phyloP scores from a whole-genome alignment of 352 stramenopile genomes.

The Blastocystis sp. region DNA sequence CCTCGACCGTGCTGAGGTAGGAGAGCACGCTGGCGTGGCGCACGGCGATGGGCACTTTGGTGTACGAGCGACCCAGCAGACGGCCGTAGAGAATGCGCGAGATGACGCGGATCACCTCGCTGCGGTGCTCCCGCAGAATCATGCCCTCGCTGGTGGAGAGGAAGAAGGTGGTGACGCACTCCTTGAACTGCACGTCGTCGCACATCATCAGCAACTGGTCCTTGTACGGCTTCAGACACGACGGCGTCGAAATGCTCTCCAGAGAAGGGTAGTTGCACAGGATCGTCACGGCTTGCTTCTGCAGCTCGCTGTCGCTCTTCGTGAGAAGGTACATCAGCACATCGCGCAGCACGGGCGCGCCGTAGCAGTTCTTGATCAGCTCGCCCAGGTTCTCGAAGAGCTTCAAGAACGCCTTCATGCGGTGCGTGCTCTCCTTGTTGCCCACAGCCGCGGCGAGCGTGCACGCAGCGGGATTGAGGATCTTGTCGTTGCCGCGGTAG shows the following conservation, averaged over 20 bases:
- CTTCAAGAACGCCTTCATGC: constrained; percentile 10
- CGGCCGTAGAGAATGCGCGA: constrained; percentile 44
- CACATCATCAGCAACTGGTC: constrained; percentile 37
- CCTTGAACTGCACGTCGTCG: constrained; percentile 28
- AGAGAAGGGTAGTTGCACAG: neutral
- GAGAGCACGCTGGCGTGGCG: neutral
- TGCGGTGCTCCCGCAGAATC: constrained; percentile 34
- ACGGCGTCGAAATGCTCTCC: neutral
- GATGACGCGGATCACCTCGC: constrained; percentile 17
- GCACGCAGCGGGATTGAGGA: neutral
- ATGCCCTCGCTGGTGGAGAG: constrained; percentile 30
- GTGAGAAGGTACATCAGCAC: constrained; percentile 1
- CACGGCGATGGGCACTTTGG: neutral
- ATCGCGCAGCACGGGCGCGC: neutral
- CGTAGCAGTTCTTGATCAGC: constrained; percentile 1
- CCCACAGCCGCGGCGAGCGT: neutral
- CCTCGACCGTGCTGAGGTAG: constrained; percentile 12
- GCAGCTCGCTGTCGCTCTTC: constrained; percentile 31
- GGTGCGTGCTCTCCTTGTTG: neutral
- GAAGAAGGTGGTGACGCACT: constrained; percentile 61
- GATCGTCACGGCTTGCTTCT: constrained; percentile 26
- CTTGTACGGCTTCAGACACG: constrained; percentile 19
- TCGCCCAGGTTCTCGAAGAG: constrained; percentile 4
- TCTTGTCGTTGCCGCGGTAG: constrained; percentile 16
- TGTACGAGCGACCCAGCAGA: constrained; percentile 1